These are phyloP conservation scores for Beauveria australis DNA, from an alignment of 2,329 filamentous ascomycete genomes.

Conservation along the genomic window DNA sequence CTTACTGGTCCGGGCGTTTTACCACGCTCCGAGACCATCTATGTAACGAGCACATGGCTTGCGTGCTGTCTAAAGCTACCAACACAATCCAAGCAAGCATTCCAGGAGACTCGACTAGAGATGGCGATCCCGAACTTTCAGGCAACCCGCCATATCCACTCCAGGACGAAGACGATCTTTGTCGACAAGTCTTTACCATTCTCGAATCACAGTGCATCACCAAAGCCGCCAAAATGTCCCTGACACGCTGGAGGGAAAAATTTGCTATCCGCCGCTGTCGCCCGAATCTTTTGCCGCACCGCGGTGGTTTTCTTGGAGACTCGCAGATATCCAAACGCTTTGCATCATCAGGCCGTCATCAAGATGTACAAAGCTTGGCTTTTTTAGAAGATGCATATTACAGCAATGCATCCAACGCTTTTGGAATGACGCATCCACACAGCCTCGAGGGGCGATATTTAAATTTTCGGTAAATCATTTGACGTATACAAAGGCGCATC, in stretches of 20 bases:
- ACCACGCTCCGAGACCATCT: slow-evolving; percentile 44
- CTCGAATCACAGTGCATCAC: slow-evolving; percentile 41
- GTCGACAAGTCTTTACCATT: slow-evolving; percentile 35
- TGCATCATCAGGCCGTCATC: slow-evolving; percentile 11
- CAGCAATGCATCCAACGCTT: slow-evolving; percentile 12
- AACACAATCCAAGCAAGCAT: background rate
- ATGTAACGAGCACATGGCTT: slow-evolving; percentile 17
- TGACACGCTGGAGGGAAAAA: slow-evolving; percentile 40
- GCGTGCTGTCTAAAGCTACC: background rate
- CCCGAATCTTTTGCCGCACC: slow-evolving; percentile 32
- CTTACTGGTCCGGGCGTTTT: slow-evolving; percentile 58
- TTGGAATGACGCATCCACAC: slow-evolving; percentile 9
- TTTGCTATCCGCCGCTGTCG: slow-evolving; percentile 36
- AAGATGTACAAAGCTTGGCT: background rate
- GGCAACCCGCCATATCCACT: slow-evolving; percentile 3
- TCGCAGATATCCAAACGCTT: slow-evolving; percentile 23
- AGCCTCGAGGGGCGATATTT: slow-evolving; percentile 10
- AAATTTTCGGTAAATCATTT: slow-evolving; percentile 11
- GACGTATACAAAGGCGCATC: background rate
- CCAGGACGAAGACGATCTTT: slow-evolving; percentile 33
- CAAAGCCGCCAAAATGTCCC: slow-evolving; percentile 36
- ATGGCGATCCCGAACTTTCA: background rate
- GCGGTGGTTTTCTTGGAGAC: slow-evolving; percentile 24
- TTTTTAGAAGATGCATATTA: slow-evolving; percentile 12
- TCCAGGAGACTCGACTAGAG: background rate